phyloP scores from a whole-genome alignment of 1,284 basidiomycete species.

The Ustilago loliicola region DNA sequence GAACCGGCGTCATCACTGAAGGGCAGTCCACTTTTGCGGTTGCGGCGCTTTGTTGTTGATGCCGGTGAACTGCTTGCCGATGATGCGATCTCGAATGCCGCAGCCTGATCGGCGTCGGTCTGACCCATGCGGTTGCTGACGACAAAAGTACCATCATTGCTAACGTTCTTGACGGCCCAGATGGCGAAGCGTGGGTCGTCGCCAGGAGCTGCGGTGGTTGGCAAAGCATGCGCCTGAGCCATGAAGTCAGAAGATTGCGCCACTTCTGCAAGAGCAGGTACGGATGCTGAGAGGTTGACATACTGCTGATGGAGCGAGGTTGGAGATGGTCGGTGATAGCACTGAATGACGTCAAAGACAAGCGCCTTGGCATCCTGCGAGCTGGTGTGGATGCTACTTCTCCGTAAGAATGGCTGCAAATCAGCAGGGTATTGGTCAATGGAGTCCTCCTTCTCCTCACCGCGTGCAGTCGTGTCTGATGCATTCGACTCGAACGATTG shows the following conservation, averaged over 20 bases:
- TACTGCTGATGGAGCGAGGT: neutral
- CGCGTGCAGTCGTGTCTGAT: conserved; percentile 43
- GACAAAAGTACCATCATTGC: conserved; percentile 38
- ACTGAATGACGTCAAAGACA: conserved; percentile 59
- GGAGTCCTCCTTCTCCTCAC: conserved; percentile 11
- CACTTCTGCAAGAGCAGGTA: neutral
- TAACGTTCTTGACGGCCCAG: conserved; percentile 55
- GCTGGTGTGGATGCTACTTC: neutral
- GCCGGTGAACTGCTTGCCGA: conserved; percentile 15
- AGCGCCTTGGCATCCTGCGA: conserved; percentile 19
- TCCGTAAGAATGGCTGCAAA: conserved; percentile 28
- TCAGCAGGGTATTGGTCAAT: conserved; percentile 30
- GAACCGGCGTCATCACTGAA: conserved; percentile 15
- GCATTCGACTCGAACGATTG: conserved; percentile 52
- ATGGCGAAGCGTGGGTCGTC: conserved; percentile 64
- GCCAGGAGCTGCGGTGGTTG: conserved; percentile 50
- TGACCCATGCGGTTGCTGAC: conserved; percentile 41
- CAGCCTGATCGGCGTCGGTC: conserved; percentile 10
- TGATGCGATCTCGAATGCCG: conserved; percentile 14
- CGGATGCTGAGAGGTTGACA: conserved; percentile 8
- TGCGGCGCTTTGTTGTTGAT: conserved; percentile 28
- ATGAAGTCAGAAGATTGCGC: conserved; percentile 20
- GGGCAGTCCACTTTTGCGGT: conserved; percentile 28
- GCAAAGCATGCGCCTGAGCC: conserved; percentile 39
- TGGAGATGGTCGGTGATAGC: conserved; percentile 33